Evolutionary conservation across 2,329 filamentous ascomycete species (phyloP).

Genomic region (Blastomyces emzantsi): DNA sequence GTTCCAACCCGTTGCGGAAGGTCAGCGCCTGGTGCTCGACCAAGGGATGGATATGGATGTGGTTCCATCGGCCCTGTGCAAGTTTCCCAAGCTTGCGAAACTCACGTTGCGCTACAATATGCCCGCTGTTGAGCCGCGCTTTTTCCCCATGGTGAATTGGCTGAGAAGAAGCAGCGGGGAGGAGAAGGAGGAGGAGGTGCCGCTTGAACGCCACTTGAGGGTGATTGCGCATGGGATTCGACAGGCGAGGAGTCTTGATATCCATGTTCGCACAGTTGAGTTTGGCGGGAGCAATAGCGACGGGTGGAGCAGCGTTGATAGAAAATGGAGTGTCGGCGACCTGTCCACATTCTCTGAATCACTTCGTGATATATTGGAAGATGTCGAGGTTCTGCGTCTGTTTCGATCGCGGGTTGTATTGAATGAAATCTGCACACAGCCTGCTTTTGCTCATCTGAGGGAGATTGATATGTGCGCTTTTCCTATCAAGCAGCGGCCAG

Average conservation of each 20-base stretch:
- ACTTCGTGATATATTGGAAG: background rate
- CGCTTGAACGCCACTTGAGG: background rate
- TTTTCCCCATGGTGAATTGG: background rate
- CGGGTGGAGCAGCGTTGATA: too few relatives aligned
- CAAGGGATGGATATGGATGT: background rate
- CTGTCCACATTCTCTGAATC: background rate
- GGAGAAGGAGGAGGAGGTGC: too few relatives aligned
- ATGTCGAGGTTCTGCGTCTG: conserved; percentile 1
- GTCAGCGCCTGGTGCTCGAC: background rate
- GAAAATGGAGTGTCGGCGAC: background rate
- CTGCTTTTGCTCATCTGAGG: background rate
- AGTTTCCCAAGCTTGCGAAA: background rate
- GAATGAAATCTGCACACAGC: background rate
- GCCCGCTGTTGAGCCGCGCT: background rate
- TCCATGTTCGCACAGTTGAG: background rate
- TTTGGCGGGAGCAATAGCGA: background rate
- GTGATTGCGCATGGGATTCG: background rate
- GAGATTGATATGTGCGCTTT: background rate
- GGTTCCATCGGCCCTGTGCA: background rate
- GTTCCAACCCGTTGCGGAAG: background rate
- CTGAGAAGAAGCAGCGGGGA: background rate
- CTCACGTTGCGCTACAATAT: background rate
- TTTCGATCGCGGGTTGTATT: background rate
- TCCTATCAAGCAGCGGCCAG: background rate
- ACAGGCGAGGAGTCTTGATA: background rate